Base-by-base conservation (phyloP, 169 alveolate species). In the Plasmodium gaboni region DNA sequence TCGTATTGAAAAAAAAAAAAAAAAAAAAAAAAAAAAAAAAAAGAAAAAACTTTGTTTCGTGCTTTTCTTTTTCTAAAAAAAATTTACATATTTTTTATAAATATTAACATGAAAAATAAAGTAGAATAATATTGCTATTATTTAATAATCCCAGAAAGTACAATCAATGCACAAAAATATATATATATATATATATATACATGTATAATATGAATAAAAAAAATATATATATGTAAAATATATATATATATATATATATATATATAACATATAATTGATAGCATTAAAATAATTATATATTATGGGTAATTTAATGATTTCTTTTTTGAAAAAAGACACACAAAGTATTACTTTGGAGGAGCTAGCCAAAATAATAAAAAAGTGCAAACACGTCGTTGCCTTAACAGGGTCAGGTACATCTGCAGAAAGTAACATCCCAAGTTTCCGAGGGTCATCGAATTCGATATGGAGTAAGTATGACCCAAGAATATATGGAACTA, bases 351-450 rank as follows among this genome's bases (percentile, higher is more conserved):
- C 78, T 42, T 51, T 76, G 73, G 89, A 76, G 78, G 76, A 76
- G 15, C 70, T 76, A 2, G 89, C 78, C 17, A 53, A 38, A 53
- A 48, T 76, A 53, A 76, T 76, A 76, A 46, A 32, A 51, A 59
- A 38, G 4, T 26, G 89, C 63, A 76, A 51, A 22, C 67, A 76
- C n/a, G 17, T 76, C 13, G 89, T 76, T 32, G 89, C 89, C 57
- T 68, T 76, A 57, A 76, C 89, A 50, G 89, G 89, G 17, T 76
- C 89, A 50, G 89, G 89, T 8, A 76, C 89, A 13, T 76, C 89
- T 3, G 89, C 78, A 9, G 89, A 76, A 76, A 76, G 89, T 65
- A 76, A 76, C 48, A 64, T 76, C 28, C 89, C 89, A 17, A 76
- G 73, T 24, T 76, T 76, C 26, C 89, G 89, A 4, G 73, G 89